Conservation (phyloP, 2,329 filamentous ascomycete species). For the Zymoseptoria pseudotritici region DNA sequence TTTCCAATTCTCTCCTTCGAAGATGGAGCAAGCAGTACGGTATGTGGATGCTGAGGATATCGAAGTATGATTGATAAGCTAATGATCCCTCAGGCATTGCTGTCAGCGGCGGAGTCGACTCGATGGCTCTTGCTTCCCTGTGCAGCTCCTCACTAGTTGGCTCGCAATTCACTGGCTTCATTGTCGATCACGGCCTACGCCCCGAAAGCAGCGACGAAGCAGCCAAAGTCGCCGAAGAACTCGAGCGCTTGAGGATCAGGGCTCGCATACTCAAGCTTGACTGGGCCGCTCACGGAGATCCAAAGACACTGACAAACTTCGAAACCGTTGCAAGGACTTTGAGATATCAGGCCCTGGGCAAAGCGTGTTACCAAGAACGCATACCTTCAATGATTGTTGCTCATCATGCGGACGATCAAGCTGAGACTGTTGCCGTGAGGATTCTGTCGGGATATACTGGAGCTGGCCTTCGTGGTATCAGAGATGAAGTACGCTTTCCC, state of each 20-base stretch:
- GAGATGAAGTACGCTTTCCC: conserved; percentile 50
- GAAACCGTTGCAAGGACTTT: conserved; percentile 68
- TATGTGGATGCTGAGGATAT: neutral
- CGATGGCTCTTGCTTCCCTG: conserved; percentile 86
- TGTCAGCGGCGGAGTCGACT: conserved; percentile 88
- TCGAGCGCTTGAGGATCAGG: conserved; percentile 17
- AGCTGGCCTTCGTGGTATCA: conserved; percentile 50
- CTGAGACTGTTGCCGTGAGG: conserved; percentile 81
- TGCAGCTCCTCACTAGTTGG: conserved; percentile 42
- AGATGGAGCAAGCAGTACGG: neutral
- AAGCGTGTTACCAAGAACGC: conserved; percentile 45
- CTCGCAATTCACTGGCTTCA: conserved; percentile 44
- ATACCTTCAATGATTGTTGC: conserved; percentile 64
- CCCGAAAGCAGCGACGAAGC: conserved; percentile 50
- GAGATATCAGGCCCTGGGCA: conserved; percentile 66
- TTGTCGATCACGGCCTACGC: conserved; percentile 57
- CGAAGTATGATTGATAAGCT: neutral
- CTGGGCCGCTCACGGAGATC: conserved; percentile 32
- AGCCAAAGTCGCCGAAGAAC: conserved; percentile 36
- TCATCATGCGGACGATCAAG: conserved; percentile 85
- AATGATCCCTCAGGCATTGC: conserved; percentile 50
- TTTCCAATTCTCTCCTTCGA: neutral
- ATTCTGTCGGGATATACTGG: conserved; percentile 59
- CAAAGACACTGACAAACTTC: conserved; percentile 52
- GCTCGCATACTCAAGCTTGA: conserved; percentile 28